Percentiles rank a stretch among this genome's conserved stretches.
These are phyloP conservation scores for Phaeosphaeriaceae sp. DNA, from an alignment of 2,329 filamentous ascomycete genomes.

Conservation along the genomic window DNA sequence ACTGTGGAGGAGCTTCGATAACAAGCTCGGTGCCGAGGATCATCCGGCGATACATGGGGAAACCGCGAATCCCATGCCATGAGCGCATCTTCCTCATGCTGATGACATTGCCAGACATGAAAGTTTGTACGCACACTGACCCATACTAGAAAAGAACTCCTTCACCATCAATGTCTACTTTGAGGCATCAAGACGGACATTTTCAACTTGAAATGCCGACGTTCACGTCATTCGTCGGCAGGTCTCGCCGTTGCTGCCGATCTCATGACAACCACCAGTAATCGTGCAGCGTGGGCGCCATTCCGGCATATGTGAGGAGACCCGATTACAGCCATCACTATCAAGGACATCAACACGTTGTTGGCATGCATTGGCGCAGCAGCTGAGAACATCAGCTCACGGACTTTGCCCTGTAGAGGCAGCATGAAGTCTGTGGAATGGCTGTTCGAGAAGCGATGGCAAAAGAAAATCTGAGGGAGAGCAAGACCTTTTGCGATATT, in stretches of 20 bases:
- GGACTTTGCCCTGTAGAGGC: background rate
- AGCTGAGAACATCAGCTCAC: constrained; percentile 2
- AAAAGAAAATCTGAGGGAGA: background rate
- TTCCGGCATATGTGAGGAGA: constrained; percentile 32
- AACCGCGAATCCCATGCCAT: background rate
- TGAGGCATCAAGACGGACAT: background rate
- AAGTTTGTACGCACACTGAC: background rate
- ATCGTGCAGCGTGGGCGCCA: constrained; percentile 7
- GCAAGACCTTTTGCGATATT: background rate
- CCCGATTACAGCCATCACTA: constrained; percentile 18
- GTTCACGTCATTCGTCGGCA: constrained; percentile 17
- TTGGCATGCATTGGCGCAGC: constrained; percentile 4
- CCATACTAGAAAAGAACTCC: background rate
- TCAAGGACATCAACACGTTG: constrained; percentile 19
- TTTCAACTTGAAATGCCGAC: background rate
- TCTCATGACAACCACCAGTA: constrained; percentile 14
- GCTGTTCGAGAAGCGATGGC: background rate
- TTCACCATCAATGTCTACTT: background rate
- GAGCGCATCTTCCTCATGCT: background rate
- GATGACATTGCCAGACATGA: background rate
- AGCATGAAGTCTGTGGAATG: background rate
- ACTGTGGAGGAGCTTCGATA: background rate
- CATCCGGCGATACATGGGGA: background rate
- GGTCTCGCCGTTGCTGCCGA: constrained; percentile 18
- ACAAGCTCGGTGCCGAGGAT: constrained; percentile 2